These are phyloP conservation scores for Mycena sp. DNA, from an alignment of 1,284 basidiomycete species.

Conservation along the genomic window DNA sequence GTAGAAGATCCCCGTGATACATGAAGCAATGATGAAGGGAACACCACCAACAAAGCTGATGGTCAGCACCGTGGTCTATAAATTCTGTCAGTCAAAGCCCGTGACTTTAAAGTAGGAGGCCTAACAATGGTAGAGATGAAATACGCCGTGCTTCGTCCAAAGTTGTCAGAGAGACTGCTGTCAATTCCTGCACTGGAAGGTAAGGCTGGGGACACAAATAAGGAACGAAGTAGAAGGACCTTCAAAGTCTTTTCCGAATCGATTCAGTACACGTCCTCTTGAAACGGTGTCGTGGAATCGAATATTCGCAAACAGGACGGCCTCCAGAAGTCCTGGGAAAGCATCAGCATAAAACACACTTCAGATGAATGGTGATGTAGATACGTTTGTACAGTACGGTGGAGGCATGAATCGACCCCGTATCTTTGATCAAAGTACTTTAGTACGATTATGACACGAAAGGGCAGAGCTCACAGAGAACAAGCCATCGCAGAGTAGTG, in stretches of 20 bases:
- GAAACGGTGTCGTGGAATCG: constrained; percentile 95
- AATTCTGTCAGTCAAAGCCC: constrained; percentile 49
- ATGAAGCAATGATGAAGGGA: constrained; percentile 72
- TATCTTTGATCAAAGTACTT: constrained; percentile 51
- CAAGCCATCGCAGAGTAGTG: constrained; percentile 72
- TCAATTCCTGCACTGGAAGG: constrained; percentile 71
- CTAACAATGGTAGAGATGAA: constrained; percentile 49
- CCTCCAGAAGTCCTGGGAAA: constrained; percentile 72
- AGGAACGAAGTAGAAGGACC: constrained; percentile 50
- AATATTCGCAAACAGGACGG: constrained; percentile 90
- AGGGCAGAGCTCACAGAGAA: constrained; percentile 58
- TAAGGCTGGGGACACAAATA: neutral
- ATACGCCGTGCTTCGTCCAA: constrained; percentile 80
- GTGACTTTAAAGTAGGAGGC: constrained; percentile 18
- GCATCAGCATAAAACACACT: neutral
- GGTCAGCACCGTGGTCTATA: constrained; percentile 76
- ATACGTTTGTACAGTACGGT: constrained; percentile 74
- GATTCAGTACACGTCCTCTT: constrained; percentile 85
- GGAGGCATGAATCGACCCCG: constrained; percentile 77
- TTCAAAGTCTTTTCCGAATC: constrained; percentile 96
- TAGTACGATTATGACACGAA: neutral
- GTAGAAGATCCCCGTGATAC: constrained; percentile 72
- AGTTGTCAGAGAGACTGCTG: constrained; percentile 86
- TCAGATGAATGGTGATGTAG: constrained; percentile 41
- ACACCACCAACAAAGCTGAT: constrained; percentile 84